Base-by-base conservation (phyloP, 208 protist genomes). In the Angomonas ambiguus region DNA sequence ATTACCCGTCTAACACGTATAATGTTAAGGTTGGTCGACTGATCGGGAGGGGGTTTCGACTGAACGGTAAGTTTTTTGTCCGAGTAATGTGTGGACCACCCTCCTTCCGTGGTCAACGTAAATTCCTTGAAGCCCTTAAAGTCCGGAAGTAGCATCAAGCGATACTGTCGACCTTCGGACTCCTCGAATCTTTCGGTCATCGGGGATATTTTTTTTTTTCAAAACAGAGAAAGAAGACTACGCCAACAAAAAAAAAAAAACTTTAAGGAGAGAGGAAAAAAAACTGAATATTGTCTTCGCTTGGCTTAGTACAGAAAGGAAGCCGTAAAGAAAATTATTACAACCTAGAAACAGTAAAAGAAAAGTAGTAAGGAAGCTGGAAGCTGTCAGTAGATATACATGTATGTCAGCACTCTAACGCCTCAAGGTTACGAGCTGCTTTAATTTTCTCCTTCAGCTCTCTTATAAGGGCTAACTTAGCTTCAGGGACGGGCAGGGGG, bases 1-100 rank as follows among this genome's bases (percentile, higher is more conserved):
- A 96, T 94, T 13, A 89, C 70, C 8, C 83, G 76, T 0, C 72
- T 68, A 2, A 83, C 85, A 6, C 88, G 82, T 34, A 94, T 82
- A 41, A 96, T 92, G 49, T 94, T 92, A 18, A 96, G 71, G 2
- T 41, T 62, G 1, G 76, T 87, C 1, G 79, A 75, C 22, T 61
- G 34, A 42, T 87, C 86, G 0, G 28, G 60, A 0, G 86, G 79
- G 0, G 89, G 80, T 60, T 76, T 79, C 22, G 84, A 91, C 34
- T 93, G 73, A 32, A 93, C 84, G 0, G 28, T 73, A 1, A 84
- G 72, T 27, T 67, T 34, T 1, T 28, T 32, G 38, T 87, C 85
- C 0, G 51, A 72, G 69, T 85, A 87, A 56, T 93, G 76, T 3
- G 35, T 77, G 0, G 63, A 76, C 89, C 86, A 93, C 27, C 57